Evolutionary conservation across 2,329 filamentous ascomycete genomes (phyloP).

Genomic region (Dactylellina drechsleri): DNA sequence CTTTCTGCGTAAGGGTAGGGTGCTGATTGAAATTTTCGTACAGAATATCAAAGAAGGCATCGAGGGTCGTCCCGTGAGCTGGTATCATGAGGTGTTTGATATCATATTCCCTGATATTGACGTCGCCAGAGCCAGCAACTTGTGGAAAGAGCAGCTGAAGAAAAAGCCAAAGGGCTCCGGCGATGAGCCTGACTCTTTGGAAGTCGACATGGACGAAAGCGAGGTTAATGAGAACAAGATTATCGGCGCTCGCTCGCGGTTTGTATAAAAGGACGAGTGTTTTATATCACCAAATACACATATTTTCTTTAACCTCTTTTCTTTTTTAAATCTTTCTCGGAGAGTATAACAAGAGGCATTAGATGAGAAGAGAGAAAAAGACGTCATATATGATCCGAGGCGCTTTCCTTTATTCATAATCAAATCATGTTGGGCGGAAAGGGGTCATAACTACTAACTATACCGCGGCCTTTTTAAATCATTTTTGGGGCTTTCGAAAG

Average conservation of each 20-base stretch:
- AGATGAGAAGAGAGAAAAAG: slow-evolving; percentile 13
- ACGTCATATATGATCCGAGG: slow-evolving; percentile 13
- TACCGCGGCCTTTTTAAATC: not conserved
- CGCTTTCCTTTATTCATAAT: slow-evolving; percentile 12
- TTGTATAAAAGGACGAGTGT: slow-evolving; percentile 31
- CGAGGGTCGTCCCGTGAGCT: slow-evolving; percentile 86
- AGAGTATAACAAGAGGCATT: slow-evolving; percentile 27
- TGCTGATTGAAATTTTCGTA: not conserved
- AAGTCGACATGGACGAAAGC: slow-evolving; percentile 49
- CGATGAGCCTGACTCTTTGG: slow-evolving; percentile 37
- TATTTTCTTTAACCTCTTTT: slow-evolving; percentile 5
- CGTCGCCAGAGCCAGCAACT: slow-evolving; percentile 73
- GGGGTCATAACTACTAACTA: slow-evolving; percentile 1
- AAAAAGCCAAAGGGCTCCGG: slow-evolving; percentile 41
- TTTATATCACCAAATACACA: slow-evolving; percentile 8
- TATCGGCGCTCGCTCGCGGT: slow-evolving; percentile 45
- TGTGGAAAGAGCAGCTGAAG: slow-evolving; percentile 74
- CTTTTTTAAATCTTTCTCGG: not conserved
- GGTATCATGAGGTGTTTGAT: slow-evolving; percentile 94
- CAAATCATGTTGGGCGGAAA: slow-evolving; percentile 20
- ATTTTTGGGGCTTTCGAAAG: not conserved
- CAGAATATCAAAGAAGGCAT: slow-evolving; percentile 99
- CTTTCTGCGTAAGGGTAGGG: not conserved
- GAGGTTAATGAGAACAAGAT: slow-evolving; percentile 38
- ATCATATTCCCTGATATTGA: slow-evolving; percentile 88